A percentile compares a stretch with the other conserved stretches of the same genome.
phyloP scores from a whole-genome alignment of 2,329 filamentous ascomycete species.

The Thelonectria blattea region DNA sequence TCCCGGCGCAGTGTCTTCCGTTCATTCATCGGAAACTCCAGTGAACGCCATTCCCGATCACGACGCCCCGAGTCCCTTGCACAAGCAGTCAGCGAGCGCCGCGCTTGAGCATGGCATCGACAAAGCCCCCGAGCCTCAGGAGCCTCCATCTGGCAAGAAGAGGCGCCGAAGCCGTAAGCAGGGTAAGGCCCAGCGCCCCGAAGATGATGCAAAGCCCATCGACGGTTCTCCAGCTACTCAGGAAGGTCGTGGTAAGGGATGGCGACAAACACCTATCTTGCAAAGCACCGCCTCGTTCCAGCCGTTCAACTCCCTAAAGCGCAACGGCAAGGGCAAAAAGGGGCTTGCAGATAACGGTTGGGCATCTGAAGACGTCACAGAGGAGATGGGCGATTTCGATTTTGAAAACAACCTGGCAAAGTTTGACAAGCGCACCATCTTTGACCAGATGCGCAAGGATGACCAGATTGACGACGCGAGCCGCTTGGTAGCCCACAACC shows the following conservation, averaged over 20 bases:
- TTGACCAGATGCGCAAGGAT: slow-evolving; percentile 88
- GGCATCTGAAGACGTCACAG: slow-evolving; percentile 95
- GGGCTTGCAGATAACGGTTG: slow-evolving; percentile 74
- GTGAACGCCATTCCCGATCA: slow-evolving; percentile 31
- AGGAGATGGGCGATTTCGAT: slow-evolving; percentile 94
- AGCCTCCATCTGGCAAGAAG: slow-evolving; percentile 41
- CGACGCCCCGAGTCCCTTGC: slow-evolving; percentile 37
- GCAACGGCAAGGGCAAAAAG: slow-evolving; percentile 53
- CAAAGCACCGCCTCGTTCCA: slow-evolving; percentile 68
- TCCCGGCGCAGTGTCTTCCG: slow-evolving; percentile 18
- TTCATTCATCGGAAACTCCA: slow-evolving; percentile 17
- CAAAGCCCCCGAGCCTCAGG: slow-evolving; percentile 28
- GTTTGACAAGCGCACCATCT: slow-evolving; percentile 91
- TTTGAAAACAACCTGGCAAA: slow-evolving; percentile 89
- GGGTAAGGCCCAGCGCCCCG: slow-evolving; percentile 36
- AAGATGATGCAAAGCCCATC: slow-evolving; percentile 36
- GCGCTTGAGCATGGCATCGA: slow-evolving; percentile 25
- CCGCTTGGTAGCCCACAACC: slow-evolving; percentile 89
- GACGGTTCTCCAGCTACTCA: slow-evolving; percentile 34
- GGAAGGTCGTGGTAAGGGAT: slow-evolving; percentile 57
- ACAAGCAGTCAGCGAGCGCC: slow-evolving; percentile 33
- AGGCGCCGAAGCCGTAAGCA: slow-evolving; percentile 42
- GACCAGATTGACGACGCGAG: slow-evolving; percentile 89
- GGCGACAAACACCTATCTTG: slow-evolving; percentile 65
- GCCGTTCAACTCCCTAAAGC: slow-evolving; percentile 67